Evolutionary conservation across 148 eudicot species (phyloP).

Genomic region (Diospyros lotus): DNA sequence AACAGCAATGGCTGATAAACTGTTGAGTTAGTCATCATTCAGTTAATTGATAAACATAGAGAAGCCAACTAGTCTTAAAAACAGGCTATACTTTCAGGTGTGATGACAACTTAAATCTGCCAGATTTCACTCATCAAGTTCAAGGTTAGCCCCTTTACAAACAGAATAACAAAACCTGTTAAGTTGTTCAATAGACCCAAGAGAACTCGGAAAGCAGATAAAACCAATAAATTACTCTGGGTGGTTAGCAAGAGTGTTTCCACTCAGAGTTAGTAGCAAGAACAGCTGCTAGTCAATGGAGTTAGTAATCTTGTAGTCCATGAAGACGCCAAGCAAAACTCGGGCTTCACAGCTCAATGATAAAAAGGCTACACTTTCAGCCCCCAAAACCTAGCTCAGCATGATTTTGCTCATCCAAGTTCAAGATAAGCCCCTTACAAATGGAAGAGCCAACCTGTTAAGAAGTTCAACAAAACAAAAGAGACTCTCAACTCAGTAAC

Average conservation of each 20-base stretch:
- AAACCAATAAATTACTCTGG: too few relatives aligned
- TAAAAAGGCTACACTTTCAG: neutral
- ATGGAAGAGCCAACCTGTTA: neutral
- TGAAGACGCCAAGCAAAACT: neutral
- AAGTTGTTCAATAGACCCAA: too few relatives aligned
- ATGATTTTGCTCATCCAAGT: neutral
- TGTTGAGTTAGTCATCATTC: neutral
- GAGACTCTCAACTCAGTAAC: neutral
- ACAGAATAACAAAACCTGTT: too few relatives aligned
- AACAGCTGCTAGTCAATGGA: too few relatives aligned
- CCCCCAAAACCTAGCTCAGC: conserved; percentile 5
- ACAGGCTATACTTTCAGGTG: too few relatives aligned
- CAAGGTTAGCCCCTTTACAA: too few relatives aligned
- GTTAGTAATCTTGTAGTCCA: too few relatives aligned
- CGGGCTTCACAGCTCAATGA: conserved; percentile 7
- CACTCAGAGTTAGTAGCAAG: too few relatives aligned
- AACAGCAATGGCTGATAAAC: neutral
- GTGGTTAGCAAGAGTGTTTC: too few relatives aligned
- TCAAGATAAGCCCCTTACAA: neutral
- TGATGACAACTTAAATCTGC: too few relatives aligned
- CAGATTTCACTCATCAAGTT: too few relatives aligned
- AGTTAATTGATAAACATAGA: conserved; percentile 1
- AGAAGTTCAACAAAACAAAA: neutral
- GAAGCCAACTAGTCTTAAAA: neutral
- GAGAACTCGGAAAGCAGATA: too few relatives aligned